A percentile compares a stretch with the other conserved stretches of the same genome.
Evolutionary conservation across 495 filamentous ascomycete species (phyloP).

Genomic region (Aspergillus coremiiformis): DNA sequence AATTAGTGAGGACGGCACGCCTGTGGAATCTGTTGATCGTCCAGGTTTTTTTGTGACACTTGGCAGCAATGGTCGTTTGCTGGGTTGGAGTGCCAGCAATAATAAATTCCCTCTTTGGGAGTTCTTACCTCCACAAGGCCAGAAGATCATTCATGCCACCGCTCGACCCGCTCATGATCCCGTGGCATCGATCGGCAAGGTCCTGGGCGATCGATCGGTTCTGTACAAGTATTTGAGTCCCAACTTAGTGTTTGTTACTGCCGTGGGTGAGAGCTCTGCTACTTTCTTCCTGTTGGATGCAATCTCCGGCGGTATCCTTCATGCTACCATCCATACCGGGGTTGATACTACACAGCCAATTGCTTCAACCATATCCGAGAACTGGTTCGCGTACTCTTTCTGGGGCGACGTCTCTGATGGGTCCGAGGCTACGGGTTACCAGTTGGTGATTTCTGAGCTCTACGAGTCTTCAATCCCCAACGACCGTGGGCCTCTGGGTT

Average conservation of each 20-base stretch:
- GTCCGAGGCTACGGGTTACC: conserved; percentile 69
- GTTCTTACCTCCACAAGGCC: conserved; percentile 59
- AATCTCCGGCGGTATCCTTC: conserved; percentile 70
- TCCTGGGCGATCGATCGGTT: conserved; percentile 82
- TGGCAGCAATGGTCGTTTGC: conserved; percentile 50
- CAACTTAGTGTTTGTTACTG: conserved; percentile 73
- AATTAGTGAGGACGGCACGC: conserved; percentile 31
- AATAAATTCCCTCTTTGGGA: conserved; percentile 58
- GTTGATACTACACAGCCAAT: conserved; percentile 73
- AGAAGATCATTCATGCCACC: conserved; percentile 60
- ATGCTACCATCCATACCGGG: conserved; percentile 60
- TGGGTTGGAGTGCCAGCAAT: conserved; percentile 47
- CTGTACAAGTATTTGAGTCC: conserved; percentile 96
- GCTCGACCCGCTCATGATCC: conserved; percentile 70
- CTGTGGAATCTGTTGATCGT: conserved; percentile 20
- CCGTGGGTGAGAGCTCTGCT: conserved; percentile 52
- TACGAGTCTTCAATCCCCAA: conserved; percentile 80
- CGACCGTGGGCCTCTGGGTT: conserved; percentile 72
- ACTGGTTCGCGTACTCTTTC: conserved; percentile 94
- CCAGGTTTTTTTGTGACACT: conserved; percentile 51
- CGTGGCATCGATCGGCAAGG: conserved; percentile 89
- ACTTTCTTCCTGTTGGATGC: conserved; percentile 81
- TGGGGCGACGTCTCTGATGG: conserved; percentile 50
- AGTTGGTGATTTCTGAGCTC: conserved; percentile 78
- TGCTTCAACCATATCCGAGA: conserved; percentile 73